Percentiles rank a stretch among this genome's conserved stretches.
These are phyloP conservation scores for Epichloe baconii DNA, from an alignment of 2,329 filamentous ascomycete genomes.

Conservation along the genomic window DNA sequence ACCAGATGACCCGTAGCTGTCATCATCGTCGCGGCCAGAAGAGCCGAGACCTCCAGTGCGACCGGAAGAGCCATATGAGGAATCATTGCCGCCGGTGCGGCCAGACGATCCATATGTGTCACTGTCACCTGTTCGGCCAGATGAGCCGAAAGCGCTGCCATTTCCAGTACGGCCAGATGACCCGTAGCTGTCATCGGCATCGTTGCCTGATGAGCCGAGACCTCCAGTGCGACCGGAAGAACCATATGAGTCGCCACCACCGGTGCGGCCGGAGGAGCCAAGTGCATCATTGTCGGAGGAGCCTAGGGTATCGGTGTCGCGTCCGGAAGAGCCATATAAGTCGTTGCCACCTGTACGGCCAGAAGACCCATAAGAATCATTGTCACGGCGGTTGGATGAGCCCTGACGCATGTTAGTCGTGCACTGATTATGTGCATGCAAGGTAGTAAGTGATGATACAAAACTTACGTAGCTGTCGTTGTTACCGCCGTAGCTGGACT, in stretches of 20 bases:
- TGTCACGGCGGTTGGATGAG: conserved; percentile 10
- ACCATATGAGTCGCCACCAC: too few relatives aligned
- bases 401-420: conserved; percentile 6
- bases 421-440: not conserved
- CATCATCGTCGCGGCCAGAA: not conserved
- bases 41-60: conserved; percentile 4
- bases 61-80: conserved; percentile 2
- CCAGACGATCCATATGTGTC: conserved; percentile 8
- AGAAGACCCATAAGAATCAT: conserved; percentile 10
- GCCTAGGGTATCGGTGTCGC: too few relatives aligned
- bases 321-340: conserved; percentile 10
- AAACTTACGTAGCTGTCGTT: conserved; percentile 16
- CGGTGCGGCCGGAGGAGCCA: too few relatives aligned
- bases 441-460: too few relatives aligned
- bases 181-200: conserved; percentile 2
- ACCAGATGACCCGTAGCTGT: conserved; percentile 8
- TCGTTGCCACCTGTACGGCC: conserved; percentile 9
- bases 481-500: conserved; percentile 18
- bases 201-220: conserved; percentile 6
- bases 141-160: not conserved
- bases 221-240: too few relatives aligned
- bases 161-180: conserved; percentile 2
- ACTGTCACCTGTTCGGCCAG: conserved; percentile 8
- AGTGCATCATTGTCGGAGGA: too few relatives aligned
- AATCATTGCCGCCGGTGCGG: conserved; percentile 8